Evolutionary conservation across 2,329 filamentous ascomycete genomes (phyloP).

Genomic region (Daldinia eschscholtzii): DNA sequence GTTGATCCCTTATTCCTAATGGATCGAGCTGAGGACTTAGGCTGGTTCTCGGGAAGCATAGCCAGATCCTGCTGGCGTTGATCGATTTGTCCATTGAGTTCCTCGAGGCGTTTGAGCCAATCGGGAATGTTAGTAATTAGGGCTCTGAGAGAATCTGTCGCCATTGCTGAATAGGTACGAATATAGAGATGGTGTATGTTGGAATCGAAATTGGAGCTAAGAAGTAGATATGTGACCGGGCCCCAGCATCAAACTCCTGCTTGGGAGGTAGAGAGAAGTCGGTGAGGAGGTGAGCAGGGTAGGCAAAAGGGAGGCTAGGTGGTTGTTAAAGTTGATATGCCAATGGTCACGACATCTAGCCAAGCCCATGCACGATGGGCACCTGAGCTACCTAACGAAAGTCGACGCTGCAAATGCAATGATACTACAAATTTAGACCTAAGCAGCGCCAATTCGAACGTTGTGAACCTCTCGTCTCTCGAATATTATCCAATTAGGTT

Average conservation of each 20-base stretch:
- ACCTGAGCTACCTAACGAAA: slow-evolving; percentile 19
- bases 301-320: slow-evolving; percentile 19
- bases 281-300: slow-evolving; percentile 31
- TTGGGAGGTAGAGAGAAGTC: slow-evolving; percentile 13
- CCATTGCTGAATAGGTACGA: slow-evolving; percentile 51
- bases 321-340: slow-evolving; percentile 27
- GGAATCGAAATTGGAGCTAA: slow-evolving; percentile 15
- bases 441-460: slow-evolving; percentile 8
- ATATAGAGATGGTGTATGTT: slow-evolving; percentile 2
- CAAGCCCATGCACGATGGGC: slow-evolving; percentile 29
- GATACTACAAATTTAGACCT: slow-evolving; percentile 11
- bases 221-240: slow-evolving; percentile 20
- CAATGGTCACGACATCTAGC: slow-evolving; percentile 34
- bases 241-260: slow-evolving; percentile 25
- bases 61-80: slow-evolving; percentile 72
- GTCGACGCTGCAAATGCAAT: slow-evolving; percentile 27
- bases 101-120: slow-evolving; percentile 70
- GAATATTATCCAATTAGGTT: slow-evolving; percentile 28
- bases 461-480: slow-evolving; percentile 4
- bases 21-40: slow-evolving; percentile 57
- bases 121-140: slow-evolving; percentile 69
- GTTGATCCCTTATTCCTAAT: slow-evolving; percentile 66
- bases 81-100: slow-evolving; percentile 71
- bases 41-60: slow-evolving; percentile 55
- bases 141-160: slow-evolving; percentile 69